Conservation (phyloP, 2,329 filamentous ascomycete species). For the Fusarium tuaranense region DNA sequence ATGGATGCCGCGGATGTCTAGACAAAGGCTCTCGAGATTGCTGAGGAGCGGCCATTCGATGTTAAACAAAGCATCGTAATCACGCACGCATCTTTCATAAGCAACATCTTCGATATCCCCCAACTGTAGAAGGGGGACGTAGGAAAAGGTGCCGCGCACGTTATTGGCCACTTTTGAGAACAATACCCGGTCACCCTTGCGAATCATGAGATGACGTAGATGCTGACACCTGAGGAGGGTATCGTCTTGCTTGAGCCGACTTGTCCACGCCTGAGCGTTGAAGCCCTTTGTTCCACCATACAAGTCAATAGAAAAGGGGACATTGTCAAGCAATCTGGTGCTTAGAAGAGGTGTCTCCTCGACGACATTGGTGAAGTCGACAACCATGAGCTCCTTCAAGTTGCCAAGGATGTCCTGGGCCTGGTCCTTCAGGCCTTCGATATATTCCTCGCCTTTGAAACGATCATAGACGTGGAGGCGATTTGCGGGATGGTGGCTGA, state of each 20-base stretch:
- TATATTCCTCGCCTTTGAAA: background rate
- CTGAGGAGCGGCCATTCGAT: constrained; percentile 19
- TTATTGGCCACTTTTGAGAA: background rate
- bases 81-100: too few relatives aligned
- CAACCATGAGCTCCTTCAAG: background rate
- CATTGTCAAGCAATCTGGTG: background rate
- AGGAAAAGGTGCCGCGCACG: background rate
- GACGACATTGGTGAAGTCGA: background rate
- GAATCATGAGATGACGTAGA: constrained; percentile 19
- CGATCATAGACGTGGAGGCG: constrained; percentile 20
- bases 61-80: background rate
- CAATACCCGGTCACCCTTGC: background rate
- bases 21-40: constrained; percentile 23
- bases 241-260: background rate
- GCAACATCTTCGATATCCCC: background rate
- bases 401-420: background rate
- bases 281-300: background rate
- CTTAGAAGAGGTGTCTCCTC: background rate
- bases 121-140: background rate
- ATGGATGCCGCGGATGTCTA: constrained; percentile 5
- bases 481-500: background rate
- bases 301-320: background rate
- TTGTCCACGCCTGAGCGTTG: background rate
- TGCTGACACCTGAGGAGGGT: constrained; percentile 6
- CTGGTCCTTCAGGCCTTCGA: background rate